Evolutionary conservation across 257 asterid species (phyloP), one percentile per base, ranked within the genome.

Genomic region (Solanum microdontum): DNA sequence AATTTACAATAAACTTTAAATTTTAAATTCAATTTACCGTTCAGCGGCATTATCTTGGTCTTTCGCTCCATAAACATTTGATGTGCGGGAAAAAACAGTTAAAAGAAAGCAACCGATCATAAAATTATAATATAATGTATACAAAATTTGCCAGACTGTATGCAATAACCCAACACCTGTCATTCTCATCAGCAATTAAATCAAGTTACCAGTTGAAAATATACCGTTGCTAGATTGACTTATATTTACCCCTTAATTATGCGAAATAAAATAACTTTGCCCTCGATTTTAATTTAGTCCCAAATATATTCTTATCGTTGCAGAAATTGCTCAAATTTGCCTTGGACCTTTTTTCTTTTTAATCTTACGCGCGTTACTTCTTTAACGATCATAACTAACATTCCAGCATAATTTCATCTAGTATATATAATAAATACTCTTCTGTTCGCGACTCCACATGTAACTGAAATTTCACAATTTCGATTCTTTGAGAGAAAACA

Each of bases 21-120:
- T n/a, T 64, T 0, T n/a, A 1, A 64, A 64, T n/a, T 5, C 0
- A 4, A 8, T 24, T n/a, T n/a, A 9, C 0, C 15, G 7, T n/a
- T 1, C 2, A n/a, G 15, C 1, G 13, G 2, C 40, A 70, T 32
- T 32, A 17, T 70, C 77, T 14, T 15, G n/a, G 0, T 15, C 40
- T 8, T 7, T 7, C 5, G 0, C n/a, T 70, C 77, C 9, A 70
- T 30, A 15, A 70, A 32, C 11, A 32, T 3, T 14, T 70, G 40
- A 70, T 30, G n/a, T 70, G 75, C 36, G 36, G 39, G 9, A 32
- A 70, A 70, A 1, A 23, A 23, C 14, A 8, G 69, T 28, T 66
- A 1, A 55, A 55, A 21, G 36, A 28, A 69, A 28, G 75, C 21
- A 30, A 14, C 75, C 37, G 11, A 68, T 68, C 75, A 69, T 69